Percentiles rank a stretch among this genome's conserved stretches.
These are phyloP conservation scores for Cornus florida DNA, from an alignment of 148 eudicot genomes.

Conservation along the genomic window DNA sequence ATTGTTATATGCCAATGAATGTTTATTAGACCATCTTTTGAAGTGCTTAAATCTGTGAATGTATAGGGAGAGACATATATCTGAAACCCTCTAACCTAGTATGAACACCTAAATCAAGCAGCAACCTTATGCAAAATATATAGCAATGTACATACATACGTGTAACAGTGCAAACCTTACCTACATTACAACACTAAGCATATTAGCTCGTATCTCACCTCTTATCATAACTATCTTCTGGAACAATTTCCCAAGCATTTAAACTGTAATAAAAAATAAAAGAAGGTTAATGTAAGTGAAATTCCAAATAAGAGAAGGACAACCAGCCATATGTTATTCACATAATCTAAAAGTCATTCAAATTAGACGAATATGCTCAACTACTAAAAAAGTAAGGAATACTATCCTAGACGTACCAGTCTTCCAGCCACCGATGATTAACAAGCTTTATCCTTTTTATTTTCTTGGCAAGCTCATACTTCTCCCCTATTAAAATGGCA, in stretches of 20 bases:
- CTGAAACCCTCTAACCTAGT: not conserved
- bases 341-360: not conserved
- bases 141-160: not conserved
- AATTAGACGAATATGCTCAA: not conserved
- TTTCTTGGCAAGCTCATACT: constrained; percentile 78
- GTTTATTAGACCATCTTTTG: not conserved
- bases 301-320: not conserved
- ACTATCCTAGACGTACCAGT: constrained; percentile 50
- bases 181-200: not conserved
- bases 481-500: constrained; percentile 62
- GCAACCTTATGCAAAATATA: not conserved
- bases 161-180: not conserved
- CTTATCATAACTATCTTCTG: constrained; percentile 68
- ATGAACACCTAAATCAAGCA: not conserved
- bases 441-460: constrained; percentile 62
- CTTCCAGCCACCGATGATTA: constrained; percentile 88
- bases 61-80: not conserved
- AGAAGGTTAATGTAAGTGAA: not conserved
- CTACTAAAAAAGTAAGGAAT: not conserved
- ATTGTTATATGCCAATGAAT: not conserved
- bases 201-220: constrained; percentile 45
- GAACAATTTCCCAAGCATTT: constrained; percentile 77
- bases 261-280: constrained; percentile 51
- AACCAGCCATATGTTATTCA: not conserved
- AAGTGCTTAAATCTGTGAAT: not conserved